phyloP scores from a whole-genome alignment of 164 flowering plant genomes.

The Magnolia officinalis region DNA sequence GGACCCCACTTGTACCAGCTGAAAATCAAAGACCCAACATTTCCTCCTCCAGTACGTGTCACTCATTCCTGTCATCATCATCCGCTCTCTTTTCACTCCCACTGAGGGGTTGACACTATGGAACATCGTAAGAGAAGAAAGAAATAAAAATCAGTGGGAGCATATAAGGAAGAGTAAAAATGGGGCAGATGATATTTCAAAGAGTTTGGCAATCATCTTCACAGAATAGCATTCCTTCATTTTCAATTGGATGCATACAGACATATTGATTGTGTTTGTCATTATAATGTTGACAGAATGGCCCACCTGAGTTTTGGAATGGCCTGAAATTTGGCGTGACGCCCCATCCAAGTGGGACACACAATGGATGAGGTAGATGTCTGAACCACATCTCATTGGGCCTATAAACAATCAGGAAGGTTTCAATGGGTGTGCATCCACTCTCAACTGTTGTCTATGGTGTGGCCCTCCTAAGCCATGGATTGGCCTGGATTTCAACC shows the following conservation, averaged over 20 bases:
- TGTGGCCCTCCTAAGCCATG: too few species aligned
- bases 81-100: slow-evolving; percentile 60
- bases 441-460: too few species aligned
- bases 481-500: too few species aligned
- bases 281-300: neutral
- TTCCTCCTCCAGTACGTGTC: slow-evolving; percentile 79
- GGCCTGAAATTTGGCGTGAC: too few species aligned
- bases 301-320: too few species aligned
- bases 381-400: too few species aligned
- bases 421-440: too few species aligned
- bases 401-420: too few species aligned
- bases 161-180: neutral
- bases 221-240: neutral
- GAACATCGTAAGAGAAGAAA: neutral
- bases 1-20: too few species aligned
- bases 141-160: slow-evolving; percentile 5
- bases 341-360: too few species aligned
- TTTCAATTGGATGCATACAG: too few species aligned
- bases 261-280: neutral
- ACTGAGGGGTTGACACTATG: slow-evolving; percentile 58
- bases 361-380: too few species aligned
- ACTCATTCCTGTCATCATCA: slow-evolving; percentile 77
- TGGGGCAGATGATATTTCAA: neutral
- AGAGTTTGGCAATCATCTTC: neutral
- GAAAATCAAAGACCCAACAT: slow-evolving; percentile 36